Conservation (phyloP, 805 yeast genomes). For the Saccharomyces cerevisiae region DNA sequence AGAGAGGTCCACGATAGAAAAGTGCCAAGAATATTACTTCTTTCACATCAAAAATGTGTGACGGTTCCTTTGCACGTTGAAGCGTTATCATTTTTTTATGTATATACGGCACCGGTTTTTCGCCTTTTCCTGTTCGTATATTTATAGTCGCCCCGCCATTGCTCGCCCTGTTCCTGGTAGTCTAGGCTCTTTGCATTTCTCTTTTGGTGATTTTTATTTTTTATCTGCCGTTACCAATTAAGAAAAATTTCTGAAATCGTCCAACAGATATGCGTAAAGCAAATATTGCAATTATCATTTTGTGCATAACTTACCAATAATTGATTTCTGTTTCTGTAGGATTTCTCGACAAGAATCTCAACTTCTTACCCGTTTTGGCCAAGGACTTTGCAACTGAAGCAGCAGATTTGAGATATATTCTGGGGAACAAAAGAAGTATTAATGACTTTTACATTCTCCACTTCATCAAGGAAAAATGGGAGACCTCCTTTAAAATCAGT, state of each 20-base stretch:
- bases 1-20: background rate
- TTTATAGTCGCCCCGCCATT: background rate
- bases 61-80: background rate
- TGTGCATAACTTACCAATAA: background rate
- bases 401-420: background rate
- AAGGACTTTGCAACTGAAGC: background rate
- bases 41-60: too few species aligned
- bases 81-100: background rate
- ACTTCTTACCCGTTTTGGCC: background rate
- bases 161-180: background rate
- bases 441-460: background rate
- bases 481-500: background rate
- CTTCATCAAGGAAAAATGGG: background rate
- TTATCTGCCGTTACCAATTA: background rate
- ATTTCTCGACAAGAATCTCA: background rate
- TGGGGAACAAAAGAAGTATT: background rate
- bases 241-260: background rate
- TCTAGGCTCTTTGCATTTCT: background rate
- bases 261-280: background rate
- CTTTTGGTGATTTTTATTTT: background rate
- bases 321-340: background rate
- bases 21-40: background rate
- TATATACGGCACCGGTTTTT: background rate
- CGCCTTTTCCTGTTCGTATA: background rate
- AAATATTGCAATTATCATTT: background rate